Conservation (phyloP, 140 eudicot species). For the Anethum foeniculum region DNA sequence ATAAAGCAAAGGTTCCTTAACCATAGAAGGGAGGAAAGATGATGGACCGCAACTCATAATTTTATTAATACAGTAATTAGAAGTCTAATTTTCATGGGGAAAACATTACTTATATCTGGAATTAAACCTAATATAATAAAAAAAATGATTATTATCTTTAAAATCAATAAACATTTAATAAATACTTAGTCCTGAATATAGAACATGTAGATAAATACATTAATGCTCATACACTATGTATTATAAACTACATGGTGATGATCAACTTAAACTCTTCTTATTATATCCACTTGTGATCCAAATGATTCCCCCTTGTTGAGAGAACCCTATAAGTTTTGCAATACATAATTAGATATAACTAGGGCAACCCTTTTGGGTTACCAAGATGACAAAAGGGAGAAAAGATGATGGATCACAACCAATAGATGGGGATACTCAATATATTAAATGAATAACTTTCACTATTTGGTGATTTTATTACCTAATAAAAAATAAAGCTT, state of each 20-base stretch:
- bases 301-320: not conserved
- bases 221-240: not conserved
- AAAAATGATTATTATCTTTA: too few relatives aligned
- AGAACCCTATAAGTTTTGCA: not conserved
- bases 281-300: not conserved
- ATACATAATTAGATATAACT: not conserved
- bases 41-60: too few relatives aligned
- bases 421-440: not conserved
- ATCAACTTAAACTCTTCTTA: too few relatives aligned
- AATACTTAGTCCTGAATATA: not conserved
- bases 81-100: not conserved
- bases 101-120: not conserved
- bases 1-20: too few relatives aligned
- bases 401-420: not conserved
- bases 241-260: not conserved
- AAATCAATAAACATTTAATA: too few relatives aligned
- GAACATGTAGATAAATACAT: not conserved
- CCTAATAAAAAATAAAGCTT: not conserved
- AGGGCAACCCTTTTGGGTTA: not conserved
- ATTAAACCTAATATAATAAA: too few relatives aligned
- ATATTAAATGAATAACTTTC: too few relatives aligned
- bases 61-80: too few relatives aligned
- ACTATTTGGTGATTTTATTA: not conserved
- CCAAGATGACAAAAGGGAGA: not conserved
- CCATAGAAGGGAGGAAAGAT: too few relatives aligned